Evolutionary conservation across 306 rosid genomes (phyloP).

Genomic region (Cucurbita maxima): DNA sequence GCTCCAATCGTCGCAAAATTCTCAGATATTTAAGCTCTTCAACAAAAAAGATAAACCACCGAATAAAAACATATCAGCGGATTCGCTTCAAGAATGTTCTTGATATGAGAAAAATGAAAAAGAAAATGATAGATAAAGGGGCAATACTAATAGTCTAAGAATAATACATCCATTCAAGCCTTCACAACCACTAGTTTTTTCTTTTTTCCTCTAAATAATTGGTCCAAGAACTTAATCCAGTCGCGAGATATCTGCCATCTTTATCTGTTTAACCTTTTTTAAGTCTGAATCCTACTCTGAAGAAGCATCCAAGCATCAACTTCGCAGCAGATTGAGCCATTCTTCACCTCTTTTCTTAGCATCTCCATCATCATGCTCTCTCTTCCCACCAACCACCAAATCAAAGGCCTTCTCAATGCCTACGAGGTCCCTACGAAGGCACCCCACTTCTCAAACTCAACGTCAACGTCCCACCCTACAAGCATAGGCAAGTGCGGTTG

Average conservation of each 20-base stretch:
- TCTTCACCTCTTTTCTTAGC: constrained; percentile 7
- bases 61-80: background rate
- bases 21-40: background rate
- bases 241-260: constrained; percentile 13
- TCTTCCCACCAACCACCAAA: constrained; percentile 9
- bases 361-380: constrained; percentile 1
- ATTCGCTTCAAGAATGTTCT: background rate
- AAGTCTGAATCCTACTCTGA: background rate
- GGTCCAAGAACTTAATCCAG: constrained; percentile 14
- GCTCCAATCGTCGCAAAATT: background rate
- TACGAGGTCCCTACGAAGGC: constrained; percentile 2
- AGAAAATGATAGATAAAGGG: background rate
- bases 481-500: constrained; percentile 1
- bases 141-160: background rate
- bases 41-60: background rate
- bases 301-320: background rate
- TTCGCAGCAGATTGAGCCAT: background rate
- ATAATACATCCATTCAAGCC: background rate
- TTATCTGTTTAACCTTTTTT: constrained; percentile 7
- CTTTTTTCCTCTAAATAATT: background rate
- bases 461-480: constrained; percentile 1
- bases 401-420: constrained; percentile 9
- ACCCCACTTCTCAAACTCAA: constrained; percentile 6
- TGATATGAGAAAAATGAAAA: background rate
- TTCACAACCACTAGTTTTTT: background rate